Conservation (phyloP, 495 filamentous ascomycete species). For the Tetracladium setigerum region DNA sequence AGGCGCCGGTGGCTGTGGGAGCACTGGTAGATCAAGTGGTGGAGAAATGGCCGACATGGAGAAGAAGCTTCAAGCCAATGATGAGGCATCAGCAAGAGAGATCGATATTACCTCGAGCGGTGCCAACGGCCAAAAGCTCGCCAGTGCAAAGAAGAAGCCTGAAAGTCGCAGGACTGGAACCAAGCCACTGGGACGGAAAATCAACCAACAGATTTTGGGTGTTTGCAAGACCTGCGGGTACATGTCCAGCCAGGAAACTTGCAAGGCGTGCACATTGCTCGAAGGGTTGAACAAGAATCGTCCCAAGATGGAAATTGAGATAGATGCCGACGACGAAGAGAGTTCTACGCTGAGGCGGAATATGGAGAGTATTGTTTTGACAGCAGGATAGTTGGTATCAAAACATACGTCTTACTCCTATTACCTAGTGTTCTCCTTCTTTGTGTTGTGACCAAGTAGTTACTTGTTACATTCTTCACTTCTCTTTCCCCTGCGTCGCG, state of each 20-base stretch:
- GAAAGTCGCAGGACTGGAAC: constrained; percentile 19
- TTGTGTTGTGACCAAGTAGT: too few relatives aligned
- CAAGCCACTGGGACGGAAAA: constrained; percentile 17
- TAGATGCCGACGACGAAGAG: constrained; percentile 48
- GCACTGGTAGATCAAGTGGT: constrained; percentile 61
- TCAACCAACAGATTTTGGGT: constrained; percentile 65
- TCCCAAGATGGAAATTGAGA: constrained; percentile 65
- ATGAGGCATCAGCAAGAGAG: constrained; percentile 57
- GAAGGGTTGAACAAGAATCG: constrained; percentile 89
- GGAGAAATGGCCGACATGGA: constrained; percentile 95
- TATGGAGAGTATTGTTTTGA: constrained; percentile 46
- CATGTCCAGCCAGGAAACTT: constrained; percentile 89
- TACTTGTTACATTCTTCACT: too few relatives aligned
- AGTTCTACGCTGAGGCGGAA: constrained; percentile 46
- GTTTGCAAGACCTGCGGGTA: constrained; percentile 87
- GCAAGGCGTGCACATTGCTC: constrained; percentile 86
- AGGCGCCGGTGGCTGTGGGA: constrained; percentile 66
- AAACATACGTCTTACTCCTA: not conserved
- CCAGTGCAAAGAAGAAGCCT: constrained; percentile 14
- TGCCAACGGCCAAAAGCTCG: constrained; percentile 13
- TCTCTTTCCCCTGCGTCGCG: too few relatives aligned
- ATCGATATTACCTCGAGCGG: constrained; percentile 51
- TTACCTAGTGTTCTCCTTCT: too few relatives aligned
- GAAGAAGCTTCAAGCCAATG: constrained; percentile 61
- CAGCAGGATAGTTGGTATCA: constrained; percentile 22